A percentile compares a stretch with the other conserved stretches of the same genome.
phyloP scores from a whole-genome alignment of 331 rosid species.

The Pyrus hybrid region DNA sequence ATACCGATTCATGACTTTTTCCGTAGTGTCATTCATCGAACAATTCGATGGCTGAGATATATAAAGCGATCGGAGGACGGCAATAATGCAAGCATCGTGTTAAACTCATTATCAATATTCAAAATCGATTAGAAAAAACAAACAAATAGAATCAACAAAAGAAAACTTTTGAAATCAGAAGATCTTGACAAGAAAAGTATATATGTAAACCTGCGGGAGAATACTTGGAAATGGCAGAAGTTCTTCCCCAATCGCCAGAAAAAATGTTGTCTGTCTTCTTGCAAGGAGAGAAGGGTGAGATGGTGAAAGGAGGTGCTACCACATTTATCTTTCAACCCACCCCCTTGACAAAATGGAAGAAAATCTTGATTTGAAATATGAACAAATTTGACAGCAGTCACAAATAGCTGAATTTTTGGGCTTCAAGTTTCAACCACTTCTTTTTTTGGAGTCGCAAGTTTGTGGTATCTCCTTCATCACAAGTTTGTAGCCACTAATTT shows the following conservation, averaged over 20 bases:
- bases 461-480: conserved; percentile 30
- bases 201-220: background rate
- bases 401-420: conserved; percentile 18
- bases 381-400: background rate
- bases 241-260: background rate
- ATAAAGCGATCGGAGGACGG: too few species aligned
- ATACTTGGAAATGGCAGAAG: background rate
- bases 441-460: conserved; percentile 15
- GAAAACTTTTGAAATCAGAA: background rate
- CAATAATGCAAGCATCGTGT: too few species aligned
- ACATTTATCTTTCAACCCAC: background rate
- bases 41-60: too few species aligned
- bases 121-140: too few species aligned
- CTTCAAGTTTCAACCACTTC: conserved; percentile 7
- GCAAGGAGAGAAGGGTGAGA: conserved; percentile 13
- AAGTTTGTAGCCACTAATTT: conserved; percentile 29
- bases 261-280: background rate
- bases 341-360: conserved; percentile 11
- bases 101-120: too few species aligned
- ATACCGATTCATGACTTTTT: too few species aligned
- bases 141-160: background rate
- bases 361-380: background rate
- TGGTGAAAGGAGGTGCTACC: background rate
- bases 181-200: too few species aligned
- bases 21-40: too few species aligned